These are phyloP conservation scores for Backusella psychrophila DNA, from an alignment of 192 early-diverging fungal species.

Conservation along the genomic window DNA sequence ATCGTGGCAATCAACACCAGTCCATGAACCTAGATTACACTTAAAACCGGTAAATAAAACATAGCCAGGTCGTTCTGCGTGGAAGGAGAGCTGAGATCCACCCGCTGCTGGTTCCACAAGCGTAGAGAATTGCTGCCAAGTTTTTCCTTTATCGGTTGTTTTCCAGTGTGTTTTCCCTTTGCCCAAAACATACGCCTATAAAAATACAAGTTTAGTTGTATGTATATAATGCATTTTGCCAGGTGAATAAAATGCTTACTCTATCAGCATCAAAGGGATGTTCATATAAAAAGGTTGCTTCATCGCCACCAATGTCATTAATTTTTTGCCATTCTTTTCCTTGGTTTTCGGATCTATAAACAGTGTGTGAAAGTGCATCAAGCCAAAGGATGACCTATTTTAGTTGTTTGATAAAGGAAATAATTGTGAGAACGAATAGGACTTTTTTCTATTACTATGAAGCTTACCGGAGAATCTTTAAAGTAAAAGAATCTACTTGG, in stretches of 20 bases:
- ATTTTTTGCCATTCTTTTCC: conserved; percentile 63
- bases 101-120: conserved; percentile 34
- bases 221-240: conserved; percentile 35
- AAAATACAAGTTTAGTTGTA: conserved; percentile 20
- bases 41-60: conserved; percentile 62
- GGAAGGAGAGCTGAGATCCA: conserved; percentile 53
- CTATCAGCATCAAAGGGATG: conserved; percentile 65
- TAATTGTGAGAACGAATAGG: neutral
- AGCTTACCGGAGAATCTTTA: conserved; percentile 51
- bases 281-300: conserved; percentile 47
- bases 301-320: conserved; percentile 40
- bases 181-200: conserved; percentile 58
- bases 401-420: neutral
- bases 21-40: conserved; percentile 45
- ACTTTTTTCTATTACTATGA: neutral
- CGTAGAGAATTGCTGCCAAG: conserved; percentile 57
- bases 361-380: conserved; percentile 42
- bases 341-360: conserved; percentile 64
- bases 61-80: conserved; percentile 63
- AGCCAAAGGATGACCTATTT: conserved; percentile 49
- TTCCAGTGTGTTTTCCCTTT: conserved; percentile 51
- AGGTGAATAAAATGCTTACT: conserved; percentile 34
- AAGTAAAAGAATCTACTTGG: conserved; percentile 52
- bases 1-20: conserved; percentile 54
- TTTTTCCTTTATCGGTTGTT: conserved; percentile 55